These are phyloP conservation scores for Isatis tinctoria DNA, from an alignment of 345 rosid genomes.

Conservation along the genomic window DNA sequence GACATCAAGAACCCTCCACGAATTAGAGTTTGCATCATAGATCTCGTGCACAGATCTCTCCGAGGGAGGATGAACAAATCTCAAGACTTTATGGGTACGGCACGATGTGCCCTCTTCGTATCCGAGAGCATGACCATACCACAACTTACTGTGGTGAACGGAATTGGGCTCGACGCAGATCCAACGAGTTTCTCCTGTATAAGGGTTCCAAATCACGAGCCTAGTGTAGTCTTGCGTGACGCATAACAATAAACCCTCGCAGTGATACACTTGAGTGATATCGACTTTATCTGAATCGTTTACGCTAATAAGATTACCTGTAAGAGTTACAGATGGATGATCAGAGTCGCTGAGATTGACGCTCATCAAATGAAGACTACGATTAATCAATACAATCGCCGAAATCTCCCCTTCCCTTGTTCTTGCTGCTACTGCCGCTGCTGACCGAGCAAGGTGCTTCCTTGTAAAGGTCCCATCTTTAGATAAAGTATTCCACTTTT, in stretches of 20 bases:
- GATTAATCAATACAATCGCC: neutral
- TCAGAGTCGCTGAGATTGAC: neutral
- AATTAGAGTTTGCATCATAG: neutral
- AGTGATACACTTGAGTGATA: neutral
- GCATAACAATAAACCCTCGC: slow-evolving; percentile 10
- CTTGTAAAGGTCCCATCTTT: neutral
- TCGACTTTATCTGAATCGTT: neutral
- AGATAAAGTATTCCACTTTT: neutral
- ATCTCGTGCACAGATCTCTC: neutral
- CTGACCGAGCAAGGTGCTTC: neutral
- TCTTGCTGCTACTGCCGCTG: neutral
- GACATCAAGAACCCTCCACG: slow-evolving; percentile 9
- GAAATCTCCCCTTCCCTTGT: neutral
- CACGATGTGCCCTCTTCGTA: neutral
- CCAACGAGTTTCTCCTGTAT: neutral
- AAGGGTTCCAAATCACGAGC: slow-evolving; percentile 17
- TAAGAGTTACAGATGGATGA: neutral
- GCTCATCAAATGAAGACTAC: neutral
- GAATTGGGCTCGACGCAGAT: neutral
- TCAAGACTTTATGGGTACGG: neutral
- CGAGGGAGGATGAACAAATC: neutral
- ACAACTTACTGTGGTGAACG: neutral
- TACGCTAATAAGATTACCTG: neutral
- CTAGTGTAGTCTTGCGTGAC: neutral
- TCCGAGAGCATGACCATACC: neutral